A percentile compares a stretch with the other conserved stretches of the same genome.
These are phyloP conservation scores for Sporormia fimetaria DNA, from an alignment of 495 filamentous ascomycete species.

Conservation along the genomic window DNA sequence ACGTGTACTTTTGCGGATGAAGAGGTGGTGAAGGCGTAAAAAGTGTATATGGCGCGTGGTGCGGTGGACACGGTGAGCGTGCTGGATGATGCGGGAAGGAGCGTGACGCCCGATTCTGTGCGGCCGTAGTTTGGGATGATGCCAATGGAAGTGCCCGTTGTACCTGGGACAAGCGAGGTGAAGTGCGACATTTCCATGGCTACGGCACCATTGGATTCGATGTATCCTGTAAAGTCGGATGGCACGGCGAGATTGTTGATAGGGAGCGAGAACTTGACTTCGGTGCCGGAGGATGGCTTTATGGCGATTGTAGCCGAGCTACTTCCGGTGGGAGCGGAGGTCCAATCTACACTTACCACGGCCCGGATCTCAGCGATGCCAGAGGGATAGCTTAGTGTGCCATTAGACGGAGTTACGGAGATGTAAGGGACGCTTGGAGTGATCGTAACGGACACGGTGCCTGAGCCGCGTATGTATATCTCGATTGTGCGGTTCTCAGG, in stretches of 20 bases:
- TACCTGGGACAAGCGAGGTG: conserved; percentile 4
- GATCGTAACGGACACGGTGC: conserved; percentile 14
- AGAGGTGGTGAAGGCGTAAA: conserved; percentile 8
- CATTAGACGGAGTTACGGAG: conserved; percentile 3
- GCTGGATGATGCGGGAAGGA: conserved; percentile 5
- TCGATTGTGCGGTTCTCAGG: conserved; percentile 24
- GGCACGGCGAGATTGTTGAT: conserved; percentile 13
- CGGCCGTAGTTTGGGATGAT: conserved; percentile 21
- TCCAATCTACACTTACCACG: conserved; percentile 13
- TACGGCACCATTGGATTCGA: conserved; percentile 19
- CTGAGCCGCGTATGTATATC: conserved; percentile 15
- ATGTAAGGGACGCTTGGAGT: conserved; percentile 10
- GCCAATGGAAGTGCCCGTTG: neutral
- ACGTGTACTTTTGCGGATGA: conserved; percentile 9
- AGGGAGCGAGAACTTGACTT: conserved; percentile 8
- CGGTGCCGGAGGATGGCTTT: conserved; percentile 12
- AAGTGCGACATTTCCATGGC: conserved; percentile 13
- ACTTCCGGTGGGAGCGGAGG: conserved; percentile 8
- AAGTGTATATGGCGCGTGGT: conserved; percentile 11
- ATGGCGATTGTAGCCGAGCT: conserved; percentile 12
- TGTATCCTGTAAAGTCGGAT: conserved; percentile 11
- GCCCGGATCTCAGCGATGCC: conserved; percentile 13
- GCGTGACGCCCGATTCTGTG: conserved; percentile 13
- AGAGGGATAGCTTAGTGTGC: conserved; percentile 15
- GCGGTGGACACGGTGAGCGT: conserved; percentile 8